These are phyloP conservation scores for Tanacetum coccineum DNA, from an alignment of 129 eudicot species.

Conservation along the genomic window DNA sequence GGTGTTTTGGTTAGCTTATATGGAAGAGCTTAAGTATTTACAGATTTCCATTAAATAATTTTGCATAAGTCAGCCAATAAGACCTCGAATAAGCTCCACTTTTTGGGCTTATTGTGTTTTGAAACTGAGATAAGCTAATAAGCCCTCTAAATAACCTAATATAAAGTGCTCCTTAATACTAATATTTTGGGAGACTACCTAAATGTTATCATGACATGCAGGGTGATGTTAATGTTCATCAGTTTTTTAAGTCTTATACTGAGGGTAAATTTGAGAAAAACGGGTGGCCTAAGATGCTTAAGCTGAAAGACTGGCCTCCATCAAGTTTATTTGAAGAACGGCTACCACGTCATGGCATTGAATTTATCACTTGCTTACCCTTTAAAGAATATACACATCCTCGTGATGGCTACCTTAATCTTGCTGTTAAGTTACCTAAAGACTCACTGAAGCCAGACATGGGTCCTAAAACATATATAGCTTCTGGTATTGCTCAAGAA, in stretches of 20 bases:
- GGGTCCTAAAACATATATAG: constrained; percentile 86
- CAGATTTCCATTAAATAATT: too few relatives aligned
- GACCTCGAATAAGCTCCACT: too few relatives aligned
- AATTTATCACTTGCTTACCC: constrained; percentile 57
- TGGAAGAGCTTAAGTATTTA: too few relatives aligned
- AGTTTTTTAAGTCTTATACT: constrained; percentile 49
- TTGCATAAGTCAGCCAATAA: too few relatives aligned
- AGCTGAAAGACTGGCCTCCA: constrained; percentile 79
- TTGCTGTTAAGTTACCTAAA: constrained; percentile 52
- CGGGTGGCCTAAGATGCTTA: constrained; percentile 58
- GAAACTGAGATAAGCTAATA: too few relatives aligned
- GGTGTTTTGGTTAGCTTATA: too few relatives aligned
- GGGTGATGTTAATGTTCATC: constrained; percentile 51
- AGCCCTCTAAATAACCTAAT: too few relatives aligned
- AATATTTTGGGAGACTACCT: background rate
- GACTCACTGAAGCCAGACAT: constrained; percentile 52
- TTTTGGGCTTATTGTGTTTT: too few relatives aligned
- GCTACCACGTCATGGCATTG: constrained; percentile 72
- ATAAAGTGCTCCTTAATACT: too few relatives aligned
- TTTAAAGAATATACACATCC: constrained; percentile 79
- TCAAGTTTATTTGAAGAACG: constrained; percentile 53
- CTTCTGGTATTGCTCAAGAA: constrained; percentile 63
- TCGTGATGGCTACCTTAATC: constrained; percentile 50
- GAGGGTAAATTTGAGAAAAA: constrained; percentile 24
- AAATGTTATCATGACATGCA: constrained; percentile 25